Evolutionary conservation across 225 moss, liverwort and hornwort species (phyloP).

Genomic region (Rhytidiadelphus loreus): DNA sequence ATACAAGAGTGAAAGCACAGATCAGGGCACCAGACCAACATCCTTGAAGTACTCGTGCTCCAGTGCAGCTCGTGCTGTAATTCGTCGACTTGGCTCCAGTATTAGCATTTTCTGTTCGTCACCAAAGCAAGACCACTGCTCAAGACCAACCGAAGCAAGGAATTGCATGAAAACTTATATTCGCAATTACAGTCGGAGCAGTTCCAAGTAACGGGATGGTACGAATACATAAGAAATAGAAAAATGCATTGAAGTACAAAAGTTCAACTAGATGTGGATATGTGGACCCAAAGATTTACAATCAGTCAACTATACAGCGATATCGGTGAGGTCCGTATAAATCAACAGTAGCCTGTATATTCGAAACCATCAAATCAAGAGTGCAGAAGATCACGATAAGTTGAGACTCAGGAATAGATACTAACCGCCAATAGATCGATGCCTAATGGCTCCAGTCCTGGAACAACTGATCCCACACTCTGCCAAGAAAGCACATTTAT

Average conservation of each 20-base stretch:
- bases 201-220: neutral
- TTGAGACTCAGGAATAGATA: neutral
- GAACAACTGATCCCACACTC: slow-evolving; percentile 74
- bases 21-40: slow-evolving; percentile 72
- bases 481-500: slow-evolving; percentile 9
- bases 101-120: slow-evolving; percentile 81
- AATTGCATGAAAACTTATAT: neutral
- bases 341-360: neutral
- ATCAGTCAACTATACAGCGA: neutral
- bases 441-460: slow-evolving; percentile 68
- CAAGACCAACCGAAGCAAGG: neutral
- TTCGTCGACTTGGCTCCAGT: slow-evolving; percentile 78
- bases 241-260: neutral
- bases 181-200: neutral
- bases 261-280: neutral
- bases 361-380: neutral
- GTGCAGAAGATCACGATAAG: neutral
- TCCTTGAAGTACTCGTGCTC: slow-evolving; percentile 98
- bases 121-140: neutral
- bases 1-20: neutral
- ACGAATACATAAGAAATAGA: neutral
- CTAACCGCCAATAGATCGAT: slow-evolving; percentile 77
- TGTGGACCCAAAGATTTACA: neutral
- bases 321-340: neutral
- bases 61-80: slow-evolving; percentile 75